A percentile compares a stretch with the other conserved stretches of the same genome.
These are phyloP conservation scores for Ilyonectria sp. DNA, from an alignment of 2,329 filamentous ascomycete genomes.

Conservation along the genomic window DNA sequence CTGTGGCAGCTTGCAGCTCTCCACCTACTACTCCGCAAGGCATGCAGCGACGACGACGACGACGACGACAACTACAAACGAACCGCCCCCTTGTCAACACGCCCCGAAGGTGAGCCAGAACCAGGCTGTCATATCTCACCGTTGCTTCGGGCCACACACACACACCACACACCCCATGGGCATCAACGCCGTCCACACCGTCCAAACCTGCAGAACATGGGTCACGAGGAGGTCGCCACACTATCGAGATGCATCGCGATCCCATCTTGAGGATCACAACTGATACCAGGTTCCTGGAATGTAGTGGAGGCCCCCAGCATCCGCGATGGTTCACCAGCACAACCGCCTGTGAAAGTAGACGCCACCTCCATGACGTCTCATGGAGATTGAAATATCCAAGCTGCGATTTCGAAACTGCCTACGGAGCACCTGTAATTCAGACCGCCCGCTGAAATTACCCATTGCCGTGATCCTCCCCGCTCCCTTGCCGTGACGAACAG, in stretches of 20 bases:
- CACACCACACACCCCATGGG: not conserved
- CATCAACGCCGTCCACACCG: not conserved
- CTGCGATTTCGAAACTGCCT: not conserved
- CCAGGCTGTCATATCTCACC: not conserved
- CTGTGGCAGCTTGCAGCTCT: not conserved
- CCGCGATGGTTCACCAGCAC: not conserved
- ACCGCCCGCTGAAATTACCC: not conserved
- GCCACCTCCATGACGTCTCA: slow-evolving; percentile 4
- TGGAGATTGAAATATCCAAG: not conserved
- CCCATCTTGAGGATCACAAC: slow-evolving; percentile 31
- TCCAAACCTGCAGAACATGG: not conserved
- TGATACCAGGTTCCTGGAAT: slow-evolving; percentile 34
- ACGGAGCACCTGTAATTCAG: not conserved
- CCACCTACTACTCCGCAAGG: not conserved
- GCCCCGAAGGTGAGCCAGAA: not conserved
- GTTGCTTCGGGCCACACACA: not conserved
- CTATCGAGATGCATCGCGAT: slow-evolving; percentile 47
- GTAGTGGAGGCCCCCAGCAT: slow-evolving; percentile 21
- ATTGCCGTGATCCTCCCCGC: not conserved
- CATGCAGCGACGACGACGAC: not conserved
- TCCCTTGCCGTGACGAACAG: not conserved
- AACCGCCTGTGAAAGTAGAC: slow-evolving; percentile 13
- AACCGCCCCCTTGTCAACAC: slow-evolving; percentile 3
- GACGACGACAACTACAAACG: too few relatives aligned
- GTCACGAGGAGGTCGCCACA: slow-evolving; percentile 29